Conservation (phyloP, 2,329 filamentous ascomycete genomes). For the Fonsecaea erecta region DNA sequence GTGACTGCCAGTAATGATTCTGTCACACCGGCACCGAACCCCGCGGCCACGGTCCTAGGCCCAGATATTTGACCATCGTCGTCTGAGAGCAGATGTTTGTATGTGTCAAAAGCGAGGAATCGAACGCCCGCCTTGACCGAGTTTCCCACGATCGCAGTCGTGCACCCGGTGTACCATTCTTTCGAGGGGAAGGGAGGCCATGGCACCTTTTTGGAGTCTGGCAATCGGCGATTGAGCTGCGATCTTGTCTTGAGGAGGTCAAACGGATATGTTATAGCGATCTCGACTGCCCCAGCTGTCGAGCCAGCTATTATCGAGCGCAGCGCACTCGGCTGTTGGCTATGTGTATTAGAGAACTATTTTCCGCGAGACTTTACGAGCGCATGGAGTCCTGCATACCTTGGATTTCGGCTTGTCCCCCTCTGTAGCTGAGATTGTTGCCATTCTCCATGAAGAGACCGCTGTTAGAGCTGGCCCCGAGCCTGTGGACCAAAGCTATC, state of each 20-base stretch:
- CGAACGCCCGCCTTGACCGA: slow-evolving; percentile 94
- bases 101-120: slow-evolving; percentile 95
- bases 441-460: slow-evolving; percentile 19
- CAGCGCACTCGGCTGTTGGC: slow-evolving; percentile 71
- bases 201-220: slow-evolving; percentile 82
- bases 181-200: slow-evolving; percentile 85
- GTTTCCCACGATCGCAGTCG: slow-evolving; percentile 94
- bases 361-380: too few relatives aligned
- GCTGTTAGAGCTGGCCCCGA: neutral
- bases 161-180: slow-evolving; percentile 98
- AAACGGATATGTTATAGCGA: slow-evolving; percentile 91
- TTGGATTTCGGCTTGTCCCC: slow-evolving; percentile 25
- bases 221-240: slow-evolving; percentile 84
- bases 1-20: slow-evolving; percentile 93
- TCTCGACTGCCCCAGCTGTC: slow-evolving; percentile 92
- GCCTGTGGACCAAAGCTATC: neutral
- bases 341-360: slow-evolving; percentile 19
- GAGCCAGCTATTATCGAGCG: slow-evolving; percentile 91
- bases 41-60: slow-evolving; percentile 86
- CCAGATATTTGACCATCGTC: slow-evolving; percentile 86
- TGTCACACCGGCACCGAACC: slow-evolving; percentile 92
- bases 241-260: slow-evolving; percentile 96
- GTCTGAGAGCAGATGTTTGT: slow-evolving; percentile 82
- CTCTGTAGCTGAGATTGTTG: slow-evolving; percentile 23
- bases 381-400: slow-evolving; percentile 16